Percentiles rank a stretch among this genome's conserved stretches.
phyloP scores from a whole-genome alignment of 192 early-diverging fungal genomes.

The Entophlyctis helioformis region DNA sequence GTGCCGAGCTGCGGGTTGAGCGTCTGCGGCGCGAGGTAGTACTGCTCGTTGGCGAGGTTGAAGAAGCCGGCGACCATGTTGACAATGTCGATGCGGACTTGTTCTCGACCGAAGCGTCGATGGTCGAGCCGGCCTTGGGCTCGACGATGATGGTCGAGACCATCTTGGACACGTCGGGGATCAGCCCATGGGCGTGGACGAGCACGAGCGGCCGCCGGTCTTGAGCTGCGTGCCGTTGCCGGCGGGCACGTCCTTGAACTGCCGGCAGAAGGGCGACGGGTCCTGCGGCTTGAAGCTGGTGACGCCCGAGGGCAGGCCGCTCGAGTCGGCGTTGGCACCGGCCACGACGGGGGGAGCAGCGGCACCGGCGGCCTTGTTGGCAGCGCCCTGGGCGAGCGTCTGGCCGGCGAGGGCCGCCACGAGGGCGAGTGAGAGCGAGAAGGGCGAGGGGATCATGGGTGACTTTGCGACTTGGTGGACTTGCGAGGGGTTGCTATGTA shows the following conservation, averaged over 20 bases:
- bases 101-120: conserved; percentile 12
- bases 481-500: no score
- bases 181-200: conserved; percentile 3
- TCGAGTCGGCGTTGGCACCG: no score
- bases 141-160: conserved; percentile 16
- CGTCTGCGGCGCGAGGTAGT: conserved; percentile 23
- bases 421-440: no score
- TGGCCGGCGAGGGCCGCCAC: no score
- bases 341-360: no score
- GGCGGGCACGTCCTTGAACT: background rate
- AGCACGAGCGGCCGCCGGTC: conserved; percentile 6
- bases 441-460: no score
- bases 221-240: conserved; percentile 5
- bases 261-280: no score
- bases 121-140: conserved; percentile 15
- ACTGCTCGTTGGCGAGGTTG: conserved; percentile 13
- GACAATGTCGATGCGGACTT: conserved; percentile 9
- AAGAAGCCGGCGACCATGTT: conserved; percentile 30
- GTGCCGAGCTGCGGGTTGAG: conserved; percentile 23
- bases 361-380: no score
- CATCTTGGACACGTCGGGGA: conserved; percentile 24
- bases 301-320: no score
- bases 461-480: no score
- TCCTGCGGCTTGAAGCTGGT: no score
- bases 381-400: no score